Conservation (phyloP, 148 eudicot genomes). For the Rheum nobile region DNA sequence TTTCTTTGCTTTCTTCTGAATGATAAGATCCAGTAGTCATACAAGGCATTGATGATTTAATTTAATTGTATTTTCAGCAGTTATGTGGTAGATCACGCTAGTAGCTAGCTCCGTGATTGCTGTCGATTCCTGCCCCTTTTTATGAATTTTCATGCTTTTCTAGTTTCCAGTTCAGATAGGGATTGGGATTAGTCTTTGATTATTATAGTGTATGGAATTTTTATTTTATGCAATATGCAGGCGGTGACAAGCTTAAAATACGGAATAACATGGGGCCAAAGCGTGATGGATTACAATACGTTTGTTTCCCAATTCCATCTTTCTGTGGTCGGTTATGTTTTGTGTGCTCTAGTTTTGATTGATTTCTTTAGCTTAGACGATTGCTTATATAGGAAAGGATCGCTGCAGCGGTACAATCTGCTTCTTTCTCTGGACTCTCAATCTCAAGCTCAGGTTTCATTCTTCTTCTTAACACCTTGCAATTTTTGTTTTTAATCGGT, state of each 20-base stretch:
- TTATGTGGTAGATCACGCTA: too few species aligned
- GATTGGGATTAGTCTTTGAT: background rate
- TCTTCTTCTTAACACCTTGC: background rate
- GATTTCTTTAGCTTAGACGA: too few species aligned
- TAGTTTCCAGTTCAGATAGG: background rate
- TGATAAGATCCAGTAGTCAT: too few species aligned
- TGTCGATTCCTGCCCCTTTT: too few species aligned
- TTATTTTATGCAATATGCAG: slow-evolving; percentile 22
- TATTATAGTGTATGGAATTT: background rate
- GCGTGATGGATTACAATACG: too few species aligned
- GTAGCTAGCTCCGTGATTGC: too few species aligned
- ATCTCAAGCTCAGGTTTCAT: slow-evolving; percentile 3
- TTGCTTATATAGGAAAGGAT: background rate
- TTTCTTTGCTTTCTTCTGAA: too few species aligned
- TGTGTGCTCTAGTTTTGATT: background rate
- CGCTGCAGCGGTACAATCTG: background rate
- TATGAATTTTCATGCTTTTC: background rate
- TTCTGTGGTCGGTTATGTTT: background rate
- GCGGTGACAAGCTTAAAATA: slow-evolving; percentile 51
- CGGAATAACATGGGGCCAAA: slow-evolving; percentile 43
- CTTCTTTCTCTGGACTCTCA: background rate
- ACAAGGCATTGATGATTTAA: too few species aligned
- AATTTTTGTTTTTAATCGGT: background rate
- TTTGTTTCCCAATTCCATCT: background rate
- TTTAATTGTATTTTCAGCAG: too few species aligned